Evolutionary conservation across 371 early-diverging fungal species (phyloP).

Genomic region (Lichtheimia ornata): DNA sequence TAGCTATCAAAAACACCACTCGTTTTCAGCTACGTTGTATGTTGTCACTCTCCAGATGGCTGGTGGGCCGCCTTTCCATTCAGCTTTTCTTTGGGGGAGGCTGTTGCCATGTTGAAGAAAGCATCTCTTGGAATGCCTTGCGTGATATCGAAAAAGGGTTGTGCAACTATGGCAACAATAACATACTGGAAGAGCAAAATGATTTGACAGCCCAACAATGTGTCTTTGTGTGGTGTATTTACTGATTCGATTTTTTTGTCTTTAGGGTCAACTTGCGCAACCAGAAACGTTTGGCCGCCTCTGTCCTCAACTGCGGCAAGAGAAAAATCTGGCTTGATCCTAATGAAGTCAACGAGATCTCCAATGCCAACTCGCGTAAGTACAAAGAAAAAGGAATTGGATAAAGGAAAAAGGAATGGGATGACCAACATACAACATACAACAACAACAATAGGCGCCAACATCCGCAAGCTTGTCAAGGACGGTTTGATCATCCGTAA

Average conservation of each 20-base stretch:
- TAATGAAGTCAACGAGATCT: conserved; percentile 94
- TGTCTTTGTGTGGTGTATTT: neutral
- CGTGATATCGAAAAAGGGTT: too few relatives aligned
- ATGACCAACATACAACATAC: neutral
- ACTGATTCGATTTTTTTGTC: conserved; percentile 1
- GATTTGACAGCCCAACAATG: neutral
- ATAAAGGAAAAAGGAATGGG: neutral
- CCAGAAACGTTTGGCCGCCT: conserved; percentile 97
- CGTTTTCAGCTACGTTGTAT: neutral
- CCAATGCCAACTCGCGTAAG: conserved; percentile 97
- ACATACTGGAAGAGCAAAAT: neutral
- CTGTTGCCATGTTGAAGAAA: too few relatives aligned
- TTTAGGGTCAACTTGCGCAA: conserved; percentile 80
- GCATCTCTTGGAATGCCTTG: too few relatives aligned
- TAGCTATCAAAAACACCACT: conserved; percentile 1
- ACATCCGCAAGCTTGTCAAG: conserved; percentile 96
- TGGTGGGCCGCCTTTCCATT: too few relatives aligned
- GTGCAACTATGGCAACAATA: neutral
- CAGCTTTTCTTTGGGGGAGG: too few relatives aligned
- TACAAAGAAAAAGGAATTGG: conserved; percentile 12
- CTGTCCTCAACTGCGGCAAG: conserved; percentile 98
- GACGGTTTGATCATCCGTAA: conserved; percentile 98
- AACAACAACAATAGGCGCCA: conserved; percentile 69
- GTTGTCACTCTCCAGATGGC: too few relatives aligned
- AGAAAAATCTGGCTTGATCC: conserved; percentile 99